A percentile compares a stretch with the other conserved stretches of the same genome.
Conservation (phyloP, 371 early-diverging fungal genomes). For the Thermomucor indicae-seudaticae region DNA sequence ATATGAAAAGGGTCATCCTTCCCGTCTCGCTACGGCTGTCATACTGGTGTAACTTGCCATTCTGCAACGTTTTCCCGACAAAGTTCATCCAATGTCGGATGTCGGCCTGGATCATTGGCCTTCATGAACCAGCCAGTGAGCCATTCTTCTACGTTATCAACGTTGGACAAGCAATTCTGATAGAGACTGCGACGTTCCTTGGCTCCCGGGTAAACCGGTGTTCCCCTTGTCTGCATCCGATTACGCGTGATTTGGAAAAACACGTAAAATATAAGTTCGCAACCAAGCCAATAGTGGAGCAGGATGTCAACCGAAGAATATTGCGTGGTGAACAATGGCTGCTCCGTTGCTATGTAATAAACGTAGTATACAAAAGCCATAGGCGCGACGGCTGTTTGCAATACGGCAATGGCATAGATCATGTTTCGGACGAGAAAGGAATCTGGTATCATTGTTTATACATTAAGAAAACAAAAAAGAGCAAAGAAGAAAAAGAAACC, state of each 20-base stretch:
- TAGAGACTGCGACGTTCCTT: constrained; percentile 42
- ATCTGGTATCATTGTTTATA: constrained; percentile 45
- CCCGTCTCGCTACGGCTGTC: not conserved
- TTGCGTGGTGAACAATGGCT: constrained; percentile 24
- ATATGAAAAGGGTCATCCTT: constrained; percentile 6
- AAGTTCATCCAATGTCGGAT: constrained; percentile 36
- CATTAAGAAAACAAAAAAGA: too few relatives aligned
- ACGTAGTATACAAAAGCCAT: constrained; percentile 44
- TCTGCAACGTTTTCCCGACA: constrained; percentile 49
- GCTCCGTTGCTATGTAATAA: constrained; percentile 39
- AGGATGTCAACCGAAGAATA: constrained; percentile 27
- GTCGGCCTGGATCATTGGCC: constrained; percentile 18
- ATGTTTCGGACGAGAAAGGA: constrained; percentile 21
- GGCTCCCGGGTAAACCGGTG: constrained; percentile 19
- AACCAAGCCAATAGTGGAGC: constrained; percentile 49
- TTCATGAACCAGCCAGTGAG: constrained; percentile 47
- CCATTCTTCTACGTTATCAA: constrained; percentile 44
- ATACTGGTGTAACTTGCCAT: constrained; percentile 32
- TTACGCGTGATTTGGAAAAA: constrained; percentile 47
- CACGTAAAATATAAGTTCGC: constrained; percentile 49
- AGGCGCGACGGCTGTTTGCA: constrained; percentile 44
- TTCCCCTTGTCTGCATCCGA: constrained; percentile 35
- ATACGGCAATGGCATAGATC: constrained; percentile 28
- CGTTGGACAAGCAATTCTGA: constrained; percentile 35
- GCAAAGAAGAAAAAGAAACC: too few relatives aligned